Evolutionary conservation across 352 stramenopile species (phyloP).

Genomic region (Plasmopara muralis): DNA sequence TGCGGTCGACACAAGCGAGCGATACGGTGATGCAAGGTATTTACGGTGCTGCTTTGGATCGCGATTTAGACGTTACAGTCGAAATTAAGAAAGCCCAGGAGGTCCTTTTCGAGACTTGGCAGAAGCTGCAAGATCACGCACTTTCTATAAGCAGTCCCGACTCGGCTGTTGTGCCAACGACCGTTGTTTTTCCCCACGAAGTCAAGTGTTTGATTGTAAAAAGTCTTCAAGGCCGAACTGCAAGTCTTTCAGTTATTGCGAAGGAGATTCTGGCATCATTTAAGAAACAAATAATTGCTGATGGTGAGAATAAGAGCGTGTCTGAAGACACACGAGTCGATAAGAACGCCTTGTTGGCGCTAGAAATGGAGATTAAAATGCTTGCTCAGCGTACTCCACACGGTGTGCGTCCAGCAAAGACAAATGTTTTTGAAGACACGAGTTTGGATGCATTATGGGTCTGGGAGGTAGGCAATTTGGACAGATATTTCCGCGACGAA

Average conservation of each 20-base stretch:
- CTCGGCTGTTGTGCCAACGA: conserved; percentile 7
- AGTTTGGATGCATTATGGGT: conserved; percentile 67
- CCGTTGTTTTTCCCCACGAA: conserved; percentile 32
- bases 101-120: conserved; percentile 20
- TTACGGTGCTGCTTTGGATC: conserved; percentile 54
- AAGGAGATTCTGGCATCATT: conserved; percentile 27
- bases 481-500: conserved; percentile 64
- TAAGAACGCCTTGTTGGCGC: conserved; percentile 16
- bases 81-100: conserved; percentile 11
- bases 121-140: conserved; percentile 16
- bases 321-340: conserved; percentile 9
- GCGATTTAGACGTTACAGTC: conserved; percentile 33
- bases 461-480: conserved; percentile 75
- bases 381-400: conserved; percentile 71
- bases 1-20: conserved; percentile 19
- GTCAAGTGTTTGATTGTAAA: conserved; percentile 50
- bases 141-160: conserved; percentile 12
- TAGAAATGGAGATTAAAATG: conserved; percentile 88
- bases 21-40: conserved; percentile 60
- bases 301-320: conserved; percentile 6
- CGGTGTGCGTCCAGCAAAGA: conserved; percentile 52
- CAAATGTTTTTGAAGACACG: conserved; percentile 79
- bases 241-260: conserved; percentile 36
- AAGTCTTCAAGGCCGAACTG: conserved; percentile 33
- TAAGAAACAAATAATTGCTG: conserved; percentile 17